These are phyloP conservation scores for Dioscorea alata DNA, from an alignment of 106 monocot species.

Conservation along the genomic window DNA sequence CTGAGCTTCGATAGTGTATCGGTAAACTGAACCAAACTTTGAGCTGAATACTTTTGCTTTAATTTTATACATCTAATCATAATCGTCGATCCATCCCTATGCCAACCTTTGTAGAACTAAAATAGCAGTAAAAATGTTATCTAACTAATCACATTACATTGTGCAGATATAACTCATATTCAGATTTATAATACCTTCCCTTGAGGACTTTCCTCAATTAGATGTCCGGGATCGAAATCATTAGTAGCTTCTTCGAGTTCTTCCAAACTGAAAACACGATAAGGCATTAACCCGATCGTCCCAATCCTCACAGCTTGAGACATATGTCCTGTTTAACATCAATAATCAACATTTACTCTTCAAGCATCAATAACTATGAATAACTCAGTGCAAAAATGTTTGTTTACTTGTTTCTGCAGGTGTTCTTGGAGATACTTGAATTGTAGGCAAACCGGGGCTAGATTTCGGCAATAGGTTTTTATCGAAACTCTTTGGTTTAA, in stretches of 20 bases:
- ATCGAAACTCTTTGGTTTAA: constrained; percentile 11
- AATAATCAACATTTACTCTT: neutral
- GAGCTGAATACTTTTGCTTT: constrained; percentile 56
- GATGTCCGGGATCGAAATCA: constrained; percentile 46
- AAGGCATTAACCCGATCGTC: constrained; percentile 37
- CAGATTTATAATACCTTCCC: constrained; percentile 29
- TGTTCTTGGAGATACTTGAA: constrained; percentile 26
- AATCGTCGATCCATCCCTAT: constrained; percentile 52
- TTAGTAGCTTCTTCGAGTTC: constrained; percentile 73
- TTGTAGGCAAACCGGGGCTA: constrained; percentile 8
- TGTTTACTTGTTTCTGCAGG: constrained; percentile 60
- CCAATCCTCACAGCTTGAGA: constrained; percentile 51
- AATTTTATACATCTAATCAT: constrained; percentile 56
- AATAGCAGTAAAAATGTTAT: neutral
- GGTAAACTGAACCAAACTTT: constrained; percentile 51
- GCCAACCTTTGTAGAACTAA: constrained; percentile 68
- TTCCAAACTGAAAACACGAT: constrained; percentile 51
- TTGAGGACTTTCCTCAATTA: constrained; percentile 39
- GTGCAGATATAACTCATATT: no score
- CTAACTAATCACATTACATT: no score
- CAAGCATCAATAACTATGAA: neutral
- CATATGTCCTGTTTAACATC: constrained; percentile 45
- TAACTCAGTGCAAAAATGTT: neutral
- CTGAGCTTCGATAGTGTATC: constrained; percentile 75
- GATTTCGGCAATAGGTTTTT: constrained; percentile 13